These are phyloP conservation scores for Dacryopinax spathularia DNA, from an alignment of 768 basidiomycete genomes.

Conservation along the genomic window DNA sequence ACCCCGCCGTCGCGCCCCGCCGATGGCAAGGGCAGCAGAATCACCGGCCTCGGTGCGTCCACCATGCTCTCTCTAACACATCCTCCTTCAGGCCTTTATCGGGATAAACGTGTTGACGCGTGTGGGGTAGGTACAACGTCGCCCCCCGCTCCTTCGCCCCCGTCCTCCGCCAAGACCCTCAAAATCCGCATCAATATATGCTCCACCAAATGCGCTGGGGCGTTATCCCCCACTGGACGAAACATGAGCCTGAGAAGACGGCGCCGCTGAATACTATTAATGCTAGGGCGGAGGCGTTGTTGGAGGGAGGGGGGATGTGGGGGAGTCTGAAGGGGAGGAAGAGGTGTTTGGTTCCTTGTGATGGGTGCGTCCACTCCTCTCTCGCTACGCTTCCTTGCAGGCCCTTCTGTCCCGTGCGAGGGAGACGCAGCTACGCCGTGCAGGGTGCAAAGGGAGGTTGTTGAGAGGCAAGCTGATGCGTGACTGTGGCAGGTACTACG, in stretches of 20 bases:
- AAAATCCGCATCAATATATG: background rate
- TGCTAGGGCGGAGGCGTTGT: slow-evolving; percentile 69
- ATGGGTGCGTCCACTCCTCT: slow-evolving; percentile 39
- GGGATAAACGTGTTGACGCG: too few relatives aligned
- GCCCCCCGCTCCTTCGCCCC: slow-evolving; percentile 69
- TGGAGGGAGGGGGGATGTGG: slow-evolving; percentile 74
- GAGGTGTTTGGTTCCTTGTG: slow-evolving; percentile 70
- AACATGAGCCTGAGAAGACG: slow-evolving; percentile 48
- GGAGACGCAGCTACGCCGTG: too few relatives aligned
- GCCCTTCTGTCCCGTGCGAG: too few relatives aligned
- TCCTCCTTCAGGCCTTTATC: too few relatives aligned
- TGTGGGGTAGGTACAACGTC: slow-evolving; percentile 61
- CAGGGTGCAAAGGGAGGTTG: too few relatives aligned
- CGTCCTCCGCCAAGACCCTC: slow-evolving; percentile 41
- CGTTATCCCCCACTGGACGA: slow-evolving; percentile 70
- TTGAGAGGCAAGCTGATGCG: background rate
- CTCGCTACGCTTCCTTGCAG: background rate
- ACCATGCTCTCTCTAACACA: background rate
- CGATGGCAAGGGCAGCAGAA: background rate
- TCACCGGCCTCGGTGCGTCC: background rate
- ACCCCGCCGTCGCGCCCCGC: background rate
- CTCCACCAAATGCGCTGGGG: slow-evolving; percentile 46
- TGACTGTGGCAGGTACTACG: slow-evolving; percentile 57
- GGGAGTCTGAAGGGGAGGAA: slow-evolving; percentile 62
- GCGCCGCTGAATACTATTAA: slow-evolving; percentile 66